Conservation (phyloP, 345 rosid species). For the Corchorus olitorius region DNA sequence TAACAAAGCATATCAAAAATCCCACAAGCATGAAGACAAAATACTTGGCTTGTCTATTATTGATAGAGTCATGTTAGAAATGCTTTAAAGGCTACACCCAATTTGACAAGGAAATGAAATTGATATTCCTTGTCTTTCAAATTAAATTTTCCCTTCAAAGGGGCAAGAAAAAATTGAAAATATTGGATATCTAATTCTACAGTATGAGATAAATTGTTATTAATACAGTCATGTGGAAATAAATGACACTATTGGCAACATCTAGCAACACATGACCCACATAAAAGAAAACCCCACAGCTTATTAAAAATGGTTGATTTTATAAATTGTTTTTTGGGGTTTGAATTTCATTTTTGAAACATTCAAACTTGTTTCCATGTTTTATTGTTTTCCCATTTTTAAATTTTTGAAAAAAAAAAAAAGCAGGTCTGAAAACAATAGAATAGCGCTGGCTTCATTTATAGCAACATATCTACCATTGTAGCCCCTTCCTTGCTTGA, state of each 20-base stretch:
- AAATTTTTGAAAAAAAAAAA: not conserved
- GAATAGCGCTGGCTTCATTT: slow-evolving; percentile 21
- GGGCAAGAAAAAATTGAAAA: not conserved
- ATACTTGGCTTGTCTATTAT: not conserved
- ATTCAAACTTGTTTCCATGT: too few species aligned
- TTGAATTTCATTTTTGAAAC: not conserved
- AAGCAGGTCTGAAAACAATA: slow-evolving; percentile 22
- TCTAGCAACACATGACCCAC: slow-evolving; percentile 12
- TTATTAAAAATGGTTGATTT: not conserved
- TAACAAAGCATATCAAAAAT: not conserved
- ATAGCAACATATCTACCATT: slow-evolving; percentile 28
- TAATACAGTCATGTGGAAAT: not conserved
- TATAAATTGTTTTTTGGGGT: not conserved
- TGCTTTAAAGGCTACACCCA: not conserved
- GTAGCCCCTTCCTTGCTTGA: not conserved
- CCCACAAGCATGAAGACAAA: slow-evolving; percentile 12
- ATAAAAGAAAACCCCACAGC: slow-evolving; percentile 7
- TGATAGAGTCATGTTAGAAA: not conserved
- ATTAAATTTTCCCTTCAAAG: not conserved
- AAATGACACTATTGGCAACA: not conserved
- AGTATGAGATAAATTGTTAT: not conserved
- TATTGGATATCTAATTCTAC: not conserved
- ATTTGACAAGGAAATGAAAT: not conserved
- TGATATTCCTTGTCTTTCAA: not conserved
- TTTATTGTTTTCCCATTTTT: not conserved